phyloP scores from a whole-genome alignment of 1,139 yeast genomes.

The Suhomyces bokatorum region DNA sequence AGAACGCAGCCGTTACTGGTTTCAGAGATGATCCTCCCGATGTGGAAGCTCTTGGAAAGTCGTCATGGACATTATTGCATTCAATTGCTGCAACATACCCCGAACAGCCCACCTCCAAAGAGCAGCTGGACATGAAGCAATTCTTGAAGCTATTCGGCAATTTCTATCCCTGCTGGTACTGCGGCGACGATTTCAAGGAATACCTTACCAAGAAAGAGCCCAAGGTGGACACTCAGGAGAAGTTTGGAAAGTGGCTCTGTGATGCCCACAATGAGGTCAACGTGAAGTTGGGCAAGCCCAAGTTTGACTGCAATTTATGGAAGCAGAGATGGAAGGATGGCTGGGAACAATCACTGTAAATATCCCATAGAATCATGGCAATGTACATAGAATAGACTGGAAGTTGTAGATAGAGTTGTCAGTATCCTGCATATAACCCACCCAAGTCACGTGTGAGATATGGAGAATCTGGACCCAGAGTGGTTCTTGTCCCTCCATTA shows the following conservation, averaged over 20 bases:
- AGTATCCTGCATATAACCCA: neutral
- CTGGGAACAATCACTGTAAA: slow-evolving; percentile 42
- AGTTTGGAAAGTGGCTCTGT: slow-evolving; percentile 88
- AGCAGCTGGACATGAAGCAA: slow-evolving; percentile 70
- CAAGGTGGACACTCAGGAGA: slow-evolving; percentile 67
- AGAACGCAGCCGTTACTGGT: slow-evolving; percentile 7
- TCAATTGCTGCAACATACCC: slow-evolving; percentile 92
- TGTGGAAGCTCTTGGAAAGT: slow-evolving; percentile 73
- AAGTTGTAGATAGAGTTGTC: too few species aligned
- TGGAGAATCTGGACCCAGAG: too few species aligned
- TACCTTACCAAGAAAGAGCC: slow-evolving; percentile 67
- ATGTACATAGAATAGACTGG: neutral
- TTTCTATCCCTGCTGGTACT: slow-evolving; percentile 92
- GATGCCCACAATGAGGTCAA: slow-evolving; percentile 94
- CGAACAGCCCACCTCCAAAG: slow-evolving; percentile 54
- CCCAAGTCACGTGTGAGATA: too few species aligned
- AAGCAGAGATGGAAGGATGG: slow-evolving; percentile 89
- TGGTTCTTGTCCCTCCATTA: too few species aligned
- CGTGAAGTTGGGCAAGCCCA: slow-evolving; percentile 76
- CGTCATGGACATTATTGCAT: slow-evolving; percentile 93
- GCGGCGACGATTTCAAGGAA: slow-evolving; percentile 79
- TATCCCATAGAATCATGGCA: neutral
- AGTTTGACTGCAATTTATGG: slow-evolving; percentile 88
- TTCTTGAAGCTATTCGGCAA: slow-evolving; percentile 73
- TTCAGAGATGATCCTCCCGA: slow-evolving; percentile 79